phyloP scores from a whole-genome alignment of 345 rosid genomes.

The Salix udensis region DNA sequence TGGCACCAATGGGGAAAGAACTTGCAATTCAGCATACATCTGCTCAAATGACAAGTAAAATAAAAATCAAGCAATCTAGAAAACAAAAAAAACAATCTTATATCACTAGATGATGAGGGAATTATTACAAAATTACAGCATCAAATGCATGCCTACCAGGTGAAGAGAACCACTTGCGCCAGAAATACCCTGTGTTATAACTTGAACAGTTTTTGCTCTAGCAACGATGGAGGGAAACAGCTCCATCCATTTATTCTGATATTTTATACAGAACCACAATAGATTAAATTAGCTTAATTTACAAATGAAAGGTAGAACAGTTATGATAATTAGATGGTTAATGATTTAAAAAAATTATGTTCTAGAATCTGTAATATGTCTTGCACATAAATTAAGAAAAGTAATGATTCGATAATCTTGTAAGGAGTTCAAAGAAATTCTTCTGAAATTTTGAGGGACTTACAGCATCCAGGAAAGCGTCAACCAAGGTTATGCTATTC shows the following conservation, averaged over 20 bases:
- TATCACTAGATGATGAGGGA: not conserved
- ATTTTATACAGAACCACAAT: not conserved
- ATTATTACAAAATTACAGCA: not conserved
- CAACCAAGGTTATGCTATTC: constrained; percentile 81
- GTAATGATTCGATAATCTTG: not conserved
- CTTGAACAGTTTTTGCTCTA: constrained; percentile 76
- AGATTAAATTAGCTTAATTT: not conserved
- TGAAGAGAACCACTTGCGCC: constrained; percentile 79
- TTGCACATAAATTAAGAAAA: not conserved
- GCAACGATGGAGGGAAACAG: constrained; percentile 88
- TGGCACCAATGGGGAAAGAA: constrained; percentile 75
- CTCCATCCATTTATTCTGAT: constrained; percentile 81
- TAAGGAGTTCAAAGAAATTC: not conserved
- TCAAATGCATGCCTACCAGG: constrained; percentile 43
- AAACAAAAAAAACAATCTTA: not conserved
- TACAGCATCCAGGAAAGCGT: constrained; percentile 79
- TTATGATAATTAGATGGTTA: not conserved
- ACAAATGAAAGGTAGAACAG: not conserved
- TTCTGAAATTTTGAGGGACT: constrained; percentile 8
- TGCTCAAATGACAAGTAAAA: constrained; percentile 21
- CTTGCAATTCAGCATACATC: constrained; percentile 91
- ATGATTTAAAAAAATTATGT: not conserved
- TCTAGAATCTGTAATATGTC: not conserved
- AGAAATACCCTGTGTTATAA: constrained; percentile 51
- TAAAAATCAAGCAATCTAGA: not conserved